These are phyloP conservation scores for Bimuria novae-zelandiae DNA, from an alignment of 2,329 filamentous ascomycete species.

Conservation along the genomic window DNA sequence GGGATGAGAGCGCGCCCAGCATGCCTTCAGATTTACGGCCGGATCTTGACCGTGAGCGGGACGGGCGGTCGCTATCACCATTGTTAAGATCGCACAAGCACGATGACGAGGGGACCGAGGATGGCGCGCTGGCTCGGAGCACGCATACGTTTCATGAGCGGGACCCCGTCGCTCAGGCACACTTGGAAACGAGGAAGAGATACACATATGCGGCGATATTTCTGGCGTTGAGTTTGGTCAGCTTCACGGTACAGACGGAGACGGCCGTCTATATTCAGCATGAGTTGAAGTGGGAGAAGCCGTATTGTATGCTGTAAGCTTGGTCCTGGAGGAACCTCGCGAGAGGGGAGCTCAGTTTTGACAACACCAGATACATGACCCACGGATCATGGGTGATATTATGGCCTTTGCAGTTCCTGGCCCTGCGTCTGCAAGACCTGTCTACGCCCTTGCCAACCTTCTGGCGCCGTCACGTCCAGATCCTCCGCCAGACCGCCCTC, in stretches of 20 bases:
- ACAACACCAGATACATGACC: slow-evolving; percentile 71
- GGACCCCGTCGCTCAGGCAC: slow-evolving; percentile 70
- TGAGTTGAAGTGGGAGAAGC: slow-evolving; percentile 91
- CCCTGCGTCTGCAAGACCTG: slow-evolving; percentile 79
- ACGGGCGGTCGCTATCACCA: slow-evolving; percentile 55
- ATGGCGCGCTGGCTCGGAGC: slow-evolving; percentile 57
- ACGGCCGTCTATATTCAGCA: slow-evolving; percentile 94
- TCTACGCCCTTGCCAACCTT: slow-evolving; percentile 81
- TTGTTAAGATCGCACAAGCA: slow-evolving; percentile 53
- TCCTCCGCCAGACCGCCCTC: slow-evolving; percentile 69
- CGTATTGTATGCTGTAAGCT: slow-evolving; percentile 95
- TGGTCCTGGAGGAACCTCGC: background rate
- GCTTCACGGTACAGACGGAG: slow-evolving; percentile 94
- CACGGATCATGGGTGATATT: slow-evolving; percentile 92
- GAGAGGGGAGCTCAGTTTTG: background rate
- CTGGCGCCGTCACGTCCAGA: slow-evolving; percentile 73
- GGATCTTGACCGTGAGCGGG: slow-evolving; percentile 43
- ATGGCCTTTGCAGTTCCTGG: slow-evolving; percentile 81
- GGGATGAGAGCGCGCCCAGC: slow-evolving; percentile 49
- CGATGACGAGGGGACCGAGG: slow-evolving; percentile 42
- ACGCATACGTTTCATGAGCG: slow-evolving; percentile 74
- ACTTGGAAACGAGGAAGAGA: slow-evolving; percentile 72
- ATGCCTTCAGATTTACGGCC: slow-evolving; percentile 58
- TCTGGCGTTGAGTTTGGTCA: slow-evolving; percentile 77
- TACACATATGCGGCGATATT: slow-evolving; percentile 89